These are phyloP conservation scores for Amesomyces nigricolor DNA, from an alignment of 2,329 filamentous ascomycete species.

Conservation along the genomic window DNA sequence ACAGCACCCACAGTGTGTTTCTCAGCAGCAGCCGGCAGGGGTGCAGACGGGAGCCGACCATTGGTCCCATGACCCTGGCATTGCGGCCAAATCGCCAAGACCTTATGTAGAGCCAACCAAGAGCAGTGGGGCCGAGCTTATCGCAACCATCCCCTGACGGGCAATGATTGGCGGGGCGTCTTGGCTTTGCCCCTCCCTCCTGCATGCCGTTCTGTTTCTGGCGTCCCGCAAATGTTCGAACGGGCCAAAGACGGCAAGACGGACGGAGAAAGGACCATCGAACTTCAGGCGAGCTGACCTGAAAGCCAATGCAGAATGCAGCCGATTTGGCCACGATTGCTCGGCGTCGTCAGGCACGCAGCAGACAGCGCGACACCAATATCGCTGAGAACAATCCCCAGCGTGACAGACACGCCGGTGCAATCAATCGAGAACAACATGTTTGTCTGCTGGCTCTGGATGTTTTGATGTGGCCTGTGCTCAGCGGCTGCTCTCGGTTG, in stretches of 20 bases:
- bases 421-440: no score
- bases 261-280: neutral
- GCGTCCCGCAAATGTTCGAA: conserved; percentile 1
- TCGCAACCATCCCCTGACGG: conserved; percentile 11
- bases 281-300: neutral
- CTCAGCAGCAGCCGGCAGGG: no score
- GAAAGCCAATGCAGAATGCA: neutral
- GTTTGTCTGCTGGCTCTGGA: no score
- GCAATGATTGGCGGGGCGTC: conserved; percentile 18
- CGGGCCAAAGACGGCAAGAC: neutral
- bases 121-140: conserved; percentile 21
- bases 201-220: neutral
- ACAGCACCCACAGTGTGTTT: no score
- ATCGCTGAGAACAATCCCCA: neutral
- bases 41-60: neutral
- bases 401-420: neutral
- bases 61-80: conserved; percentile 9
- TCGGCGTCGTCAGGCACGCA: no score
- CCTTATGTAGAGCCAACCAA: neutral
- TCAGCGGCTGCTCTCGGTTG: no score
- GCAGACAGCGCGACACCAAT: no score
- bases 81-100: conserved; percentile 23
- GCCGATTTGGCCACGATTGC: neutral
- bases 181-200: conserved; percentile 7
- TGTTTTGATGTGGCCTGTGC: no score